phyloP scores from a whole-genome alignment of 768 basidiomycete genomes.

The Leccinum arenicola region DNA sequence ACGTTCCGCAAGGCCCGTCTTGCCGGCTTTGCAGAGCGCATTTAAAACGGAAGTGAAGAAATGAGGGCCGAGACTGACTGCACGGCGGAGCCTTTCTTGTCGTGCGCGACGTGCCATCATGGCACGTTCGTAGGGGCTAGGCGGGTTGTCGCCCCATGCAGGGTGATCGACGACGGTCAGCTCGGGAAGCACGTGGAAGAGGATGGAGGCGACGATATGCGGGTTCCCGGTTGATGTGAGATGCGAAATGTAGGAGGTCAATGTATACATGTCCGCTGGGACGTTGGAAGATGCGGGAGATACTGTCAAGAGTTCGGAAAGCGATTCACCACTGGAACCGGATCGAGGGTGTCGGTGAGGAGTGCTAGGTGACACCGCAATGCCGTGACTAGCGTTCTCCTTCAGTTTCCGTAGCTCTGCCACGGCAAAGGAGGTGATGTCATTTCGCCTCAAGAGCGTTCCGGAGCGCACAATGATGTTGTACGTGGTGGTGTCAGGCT shows the following conservation, averaged over 20 bases:
- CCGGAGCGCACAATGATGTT: conserved; percentile 59
- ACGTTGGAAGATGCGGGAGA: conserved; percentile 17
- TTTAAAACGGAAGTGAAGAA: conserved; percentile 60
- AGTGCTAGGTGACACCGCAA: conserved; percentile 14
- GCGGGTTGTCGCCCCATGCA: conserved; percentile 32
- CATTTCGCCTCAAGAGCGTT: conserved; percentile 45
- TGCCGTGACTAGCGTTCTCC: conserved; percentile 24
- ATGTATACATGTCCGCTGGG: conserved; percentile 42
- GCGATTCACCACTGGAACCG: neutral
- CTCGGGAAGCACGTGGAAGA: conserved; percentile 60
- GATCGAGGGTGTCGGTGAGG: neutral
- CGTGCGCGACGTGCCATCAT: conserved; percentile 24
- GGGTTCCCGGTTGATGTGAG: conserved; percentile 50
- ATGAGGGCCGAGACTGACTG: conserved; percentile 53
- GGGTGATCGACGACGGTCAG: conserved; percentile 40
- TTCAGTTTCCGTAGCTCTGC: conserved; percentile 29
- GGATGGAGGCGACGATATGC: conserved; percentile 40
- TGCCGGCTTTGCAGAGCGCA: conserved; percentile 55
- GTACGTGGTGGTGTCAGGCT: conserved; percentile 49
- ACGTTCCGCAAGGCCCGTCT: conserved; percentile 53
- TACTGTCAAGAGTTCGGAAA: conserved; percentile 13
- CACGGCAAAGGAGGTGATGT: conserved; percentile 41
- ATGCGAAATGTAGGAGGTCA: conserved; percentile 51
- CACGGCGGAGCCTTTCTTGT: conserved; percentile 37
- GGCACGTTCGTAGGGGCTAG: conserved; percentile 24